A percentile compares a stretch with the other conserved stretches of the same genome.
These are phyloP conservation scores for Gentiana straminea DNA, from an alignment of 257 asterid species.

Conservation along the genomic window DNA sequence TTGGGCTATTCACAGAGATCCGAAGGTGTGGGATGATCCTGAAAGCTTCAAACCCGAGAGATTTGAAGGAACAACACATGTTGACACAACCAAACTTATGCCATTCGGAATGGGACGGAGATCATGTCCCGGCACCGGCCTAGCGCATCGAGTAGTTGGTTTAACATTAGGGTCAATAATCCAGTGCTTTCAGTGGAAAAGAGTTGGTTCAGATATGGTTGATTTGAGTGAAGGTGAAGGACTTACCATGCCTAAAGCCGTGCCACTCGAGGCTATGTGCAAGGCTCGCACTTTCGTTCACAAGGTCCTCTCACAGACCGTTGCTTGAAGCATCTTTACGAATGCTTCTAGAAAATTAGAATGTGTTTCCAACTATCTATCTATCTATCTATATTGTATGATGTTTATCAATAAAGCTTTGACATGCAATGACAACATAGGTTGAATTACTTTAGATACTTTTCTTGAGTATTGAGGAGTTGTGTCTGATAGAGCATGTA, in stretches of 20 bases:
- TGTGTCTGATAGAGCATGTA: no score
- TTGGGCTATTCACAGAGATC: conserved; percentile 25
- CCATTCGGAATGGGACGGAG: conserved; percentile 18
- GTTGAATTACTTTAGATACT: no score
- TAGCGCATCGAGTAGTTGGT: conserved; percentile 2
- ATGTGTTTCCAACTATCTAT: no score
- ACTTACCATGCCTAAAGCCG: conserved; percentile 19
- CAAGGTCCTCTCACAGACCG: neutral
- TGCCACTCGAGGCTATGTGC: conserved; percentile 16
- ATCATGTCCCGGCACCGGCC: conserved; percentile 15
- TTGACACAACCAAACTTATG: conserved; percentile 2
- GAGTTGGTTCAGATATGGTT: conserved; percentile 6
- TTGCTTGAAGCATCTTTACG: no score
- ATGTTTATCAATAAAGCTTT: no score
- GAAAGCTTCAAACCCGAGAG: conserved; percentile 37
- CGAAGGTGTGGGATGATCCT: conserved; percentile 44
- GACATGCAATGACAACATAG: no score
- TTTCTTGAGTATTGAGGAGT: no score
- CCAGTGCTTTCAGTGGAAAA: conserved; percentile 13
- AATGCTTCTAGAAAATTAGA: no score
- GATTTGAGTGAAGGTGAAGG: conserved; percentile 25
- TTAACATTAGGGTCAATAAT: conserved; percentile 4
- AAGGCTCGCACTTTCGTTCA: conserved; percentile 3
- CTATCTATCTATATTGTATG: no score
- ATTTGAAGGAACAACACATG: conserved; percentile 8